Base-by-base conservation (phyloP, 2,329 filamentous ascomycete species). In the Cryphonectria nitschkei region DNA sequence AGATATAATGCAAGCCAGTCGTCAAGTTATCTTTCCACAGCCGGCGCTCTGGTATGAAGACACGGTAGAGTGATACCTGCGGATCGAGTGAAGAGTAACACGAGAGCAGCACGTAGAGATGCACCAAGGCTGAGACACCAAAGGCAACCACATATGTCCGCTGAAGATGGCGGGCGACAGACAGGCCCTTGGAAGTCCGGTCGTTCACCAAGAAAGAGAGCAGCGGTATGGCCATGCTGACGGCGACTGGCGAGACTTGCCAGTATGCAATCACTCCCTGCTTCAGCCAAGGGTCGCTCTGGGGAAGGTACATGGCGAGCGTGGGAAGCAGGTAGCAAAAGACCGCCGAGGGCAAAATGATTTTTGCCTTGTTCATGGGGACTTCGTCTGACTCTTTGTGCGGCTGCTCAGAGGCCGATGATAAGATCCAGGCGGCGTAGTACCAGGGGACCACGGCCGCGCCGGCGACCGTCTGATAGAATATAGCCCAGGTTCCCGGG, bases 391-490 rank as follows among this genome's bases (percentile, higher is more conserved):
- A 8, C 41, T 65, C 63, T 32, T 52, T 65, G 46, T 41, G 46
- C 22, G 29, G 46, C 37, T 39, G 64, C 8, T 56, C 43, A 2
- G 46, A 39, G 14, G 64, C 32, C 26, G 64, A 66, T 13, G 32
- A n/a, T 7, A 56, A 9, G 22, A 66, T 22, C 46, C 50, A 66
- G 50, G 64, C 64, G 46, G 34, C 22, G 50, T 66, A 66, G 34
- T 56, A 66, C 32, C 32, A 56, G 14, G 64, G 64, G 8, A 66
- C 32, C 37, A 66, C 50, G 46, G 22, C 34, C 22, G 64, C 64
- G 19, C 64, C 64, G 22, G 46, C 64, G 34, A 66, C 22, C 2
- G 64, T 66, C 50, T 66, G 64, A 46, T 66, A 66, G 19, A 66
- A 66, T 8, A 56, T 7, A 26, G 64, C 64, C 32, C 46, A 66